Percentiles rank a stretch among this genome's conserved stretches.
Conservation (phyloP, 768 basidiomycete species). For the Butyriboletus loyo region DNA sequence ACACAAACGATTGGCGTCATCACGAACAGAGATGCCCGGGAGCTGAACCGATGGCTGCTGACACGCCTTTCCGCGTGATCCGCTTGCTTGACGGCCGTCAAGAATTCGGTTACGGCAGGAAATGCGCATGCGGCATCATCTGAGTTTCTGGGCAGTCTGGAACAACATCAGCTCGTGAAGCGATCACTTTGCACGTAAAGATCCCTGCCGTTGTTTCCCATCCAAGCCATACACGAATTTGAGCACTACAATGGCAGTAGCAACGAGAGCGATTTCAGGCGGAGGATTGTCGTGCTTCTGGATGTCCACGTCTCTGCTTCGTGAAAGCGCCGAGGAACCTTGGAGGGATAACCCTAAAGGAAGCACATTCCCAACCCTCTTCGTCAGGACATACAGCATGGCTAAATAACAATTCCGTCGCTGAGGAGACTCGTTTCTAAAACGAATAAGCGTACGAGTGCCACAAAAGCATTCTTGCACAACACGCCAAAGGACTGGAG, state of each 20-base stretch:
- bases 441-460: constrained; percentile 56
- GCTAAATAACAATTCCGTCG: constrained; percentile 34
- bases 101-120: constrained; percentile 48
- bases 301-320: constrained; percentile 38
- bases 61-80: constrained; percentile 32
- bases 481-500: constrained; percentile 76
- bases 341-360: constrained; percentile 62
- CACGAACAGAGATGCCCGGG: constrained; percentile 46
- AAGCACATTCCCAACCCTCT: constrained; percentile 52
- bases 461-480: constrained; percentile 60
- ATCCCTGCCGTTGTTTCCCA: constrained; percentile 52
- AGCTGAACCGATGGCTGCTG: constrained; percentile 40
- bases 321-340: constrained; percentile 46
- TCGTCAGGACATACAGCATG: constrained; percentile 60
- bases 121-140: constrained; percentile 63
- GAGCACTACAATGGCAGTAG: constrained; percentile 62
- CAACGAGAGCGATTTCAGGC: constrained; percentile 62
- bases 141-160: constrained; percentile 42
- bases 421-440: background rate
- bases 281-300: constrained; percentile 64
- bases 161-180: constrained; percentile 11
- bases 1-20: constrained; percentile 7
- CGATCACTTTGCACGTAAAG: background rate
- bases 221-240: constrained; percentile 88
- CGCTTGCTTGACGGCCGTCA: constrained; percentile 40